Base-by-base conservation (phyloP, 129 eudicot genomes). In the Flaveria robusta region DNA sequence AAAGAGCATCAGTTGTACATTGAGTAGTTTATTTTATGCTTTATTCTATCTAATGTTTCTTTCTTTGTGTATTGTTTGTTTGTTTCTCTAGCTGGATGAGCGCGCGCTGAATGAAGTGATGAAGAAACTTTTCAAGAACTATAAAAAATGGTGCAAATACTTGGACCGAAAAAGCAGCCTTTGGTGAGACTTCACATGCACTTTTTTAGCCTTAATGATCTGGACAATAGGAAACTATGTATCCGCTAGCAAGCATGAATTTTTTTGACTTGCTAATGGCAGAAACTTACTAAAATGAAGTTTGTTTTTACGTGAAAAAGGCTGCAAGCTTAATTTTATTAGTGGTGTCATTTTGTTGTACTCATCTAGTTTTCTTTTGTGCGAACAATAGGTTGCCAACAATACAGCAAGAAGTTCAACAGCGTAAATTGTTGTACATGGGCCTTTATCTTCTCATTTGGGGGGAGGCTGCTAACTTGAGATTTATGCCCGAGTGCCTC, bases 401-500 rank as follows among this genome's bases (percentile, higher is more conserved):
- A 19, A 88, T 90, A 74, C 92, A 92, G 34, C 96, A 88, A 83
- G 98, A 92, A 82, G 96, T 90, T 81, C 96, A 92, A 67, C 98
- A 92, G 75, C 87, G 96, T 22, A 92, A 92, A 69, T 60, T 92
- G 37, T 81, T 92, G 68, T 92, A 92, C 74, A 90, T 92, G 90
- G 96, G 96, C 0, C 80, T 90, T 15, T 93, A 86, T 88, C 90
- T 93, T 58, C 95, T 93, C 55, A 93, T 93, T 63, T 93, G 98
- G 98, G 98, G 98, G 39, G 98, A 93, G 75, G 96, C 98, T 83
- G 98, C 98, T 64, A 93, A 93, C 72, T 71, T 93, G 63, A 86
- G 98, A 88, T 93, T 93, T 83, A 90, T 93, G 98, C 96, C 98
- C 0, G 98, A 93, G 71, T 93, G 98, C 79, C 92, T 93, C 22